Evolutionary conservation across 139 green algal genomes (phyloP), one percentile per base, ranked within the genome.

Genomic region (Asterochloris erici): DNA sequence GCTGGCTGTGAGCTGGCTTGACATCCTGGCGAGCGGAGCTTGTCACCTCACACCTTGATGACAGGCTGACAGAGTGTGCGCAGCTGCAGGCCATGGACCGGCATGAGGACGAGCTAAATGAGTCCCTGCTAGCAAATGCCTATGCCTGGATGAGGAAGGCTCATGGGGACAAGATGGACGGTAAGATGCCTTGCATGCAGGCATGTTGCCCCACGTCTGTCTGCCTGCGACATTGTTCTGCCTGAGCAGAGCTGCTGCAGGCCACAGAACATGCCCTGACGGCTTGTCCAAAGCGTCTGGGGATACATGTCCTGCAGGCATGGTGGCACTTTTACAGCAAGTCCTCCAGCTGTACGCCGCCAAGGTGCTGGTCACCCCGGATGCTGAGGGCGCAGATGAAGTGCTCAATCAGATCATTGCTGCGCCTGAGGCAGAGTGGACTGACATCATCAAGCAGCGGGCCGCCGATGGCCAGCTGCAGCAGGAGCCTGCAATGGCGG

Each of bases 111-210:
- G 63, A 81, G 4, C 79, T 95, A 69, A 91, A 97, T 73, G 96
- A 98, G 87, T 91, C 90, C 12, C 82, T 98, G 73, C 89, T 98
- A 64, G 94, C 93, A 47, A 96, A 94, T 79, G 91, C 89, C 0
- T 97, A 96, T 85, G 94, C 96, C 0, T 98, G 92, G 90, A 97
- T 98, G 78, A 91, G 93, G 27, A 97, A 98, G 86, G 91, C 92
- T 66, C 84, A 82, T 14, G 92, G 96, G 27, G 91, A 96, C 70
- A 85, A 85, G 14, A 66, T 98, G 61, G 91, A 96, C 78, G 92
- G 87, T 88, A 13, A 16, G 76, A 16, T 79, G 66, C 19, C 66
- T 71, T 71, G 66, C 66, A 71, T 71, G 66, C 66, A 71, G 66
- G 19, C 1, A 24, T 24, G 17, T 71, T 71, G 66, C 66, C 6